Evolutionary conservation across 306 rosid genomes (phyloP).

Genomic region (Malus fusca): DNA sequence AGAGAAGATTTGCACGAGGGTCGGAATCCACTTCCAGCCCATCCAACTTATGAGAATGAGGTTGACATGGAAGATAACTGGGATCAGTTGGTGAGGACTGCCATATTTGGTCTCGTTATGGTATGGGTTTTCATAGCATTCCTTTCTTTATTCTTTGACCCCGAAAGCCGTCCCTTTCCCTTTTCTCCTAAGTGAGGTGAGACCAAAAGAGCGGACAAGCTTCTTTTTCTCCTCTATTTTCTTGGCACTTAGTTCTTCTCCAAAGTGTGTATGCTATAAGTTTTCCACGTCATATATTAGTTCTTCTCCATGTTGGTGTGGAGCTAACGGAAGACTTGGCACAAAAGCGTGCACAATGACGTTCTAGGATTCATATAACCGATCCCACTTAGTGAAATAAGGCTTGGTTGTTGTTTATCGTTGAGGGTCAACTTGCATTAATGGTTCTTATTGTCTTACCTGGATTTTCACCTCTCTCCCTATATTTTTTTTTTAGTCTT

Average conservation of each 20-base stretch:
- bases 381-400: too few species aligned
- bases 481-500: too few species aligned
- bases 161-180: constrained; percentile 32
- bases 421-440: too few species aligned
- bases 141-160: constrained; percentile 44
- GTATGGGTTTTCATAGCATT: constrained; percentile 62
- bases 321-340: too few species aligned
- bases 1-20: constrained; percentile 12
- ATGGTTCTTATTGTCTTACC: too few species aligned
- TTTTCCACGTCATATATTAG: background rate
- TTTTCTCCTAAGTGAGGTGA: constrained; percentile 11
- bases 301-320: too few species aligned
- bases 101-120: constrained; percentile 50
- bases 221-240: background rate
- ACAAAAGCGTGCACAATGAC: too few species aligned
- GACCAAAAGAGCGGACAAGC: background rate
- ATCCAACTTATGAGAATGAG: constrained; percentile 33
- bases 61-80: constrained; percentile 18
- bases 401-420: too few species aligned
- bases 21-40: constrained; percentile 14
- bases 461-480: too few species aligned
- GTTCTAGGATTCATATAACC: too few species aligned
- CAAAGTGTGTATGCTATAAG: background rate
- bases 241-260: background rate
- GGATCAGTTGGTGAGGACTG: constrained; percentile 58